phyloP scores from a whole-genome alignment of 2,329 filamentous ascomycete species.

The Diaporthe citrichinensis region DNA sequence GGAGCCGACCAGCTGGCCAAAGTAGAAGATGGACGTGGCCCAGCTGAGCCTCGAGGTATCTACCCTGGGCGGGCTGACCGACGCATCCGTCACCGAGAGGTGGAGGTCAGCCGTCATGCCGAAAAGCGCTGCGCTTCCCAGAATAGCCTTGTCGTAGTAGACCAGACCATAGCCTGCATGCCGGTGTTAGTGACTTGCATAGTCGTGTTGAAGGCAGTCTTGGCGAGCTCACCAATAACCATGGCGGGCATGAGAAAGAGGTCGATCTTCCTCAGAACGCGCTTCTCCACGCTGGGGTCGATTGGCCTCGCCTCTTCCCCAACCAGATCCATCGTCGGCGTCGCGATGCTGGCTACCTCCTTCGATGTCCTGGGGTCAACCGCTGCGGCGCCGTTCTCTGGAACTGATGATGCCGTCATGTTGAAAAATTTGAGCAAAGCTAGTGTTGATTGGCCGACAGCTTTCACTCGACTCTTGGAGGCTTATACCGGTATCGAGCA shows the following conservation, averaged over 20 bases:
- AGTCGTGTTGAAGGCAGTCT: not conserved
- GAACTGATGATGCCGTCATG: conserved; percentile 19
- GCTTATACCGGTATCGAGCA: no score
- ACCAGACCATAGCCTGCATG: conserved; percentile 71
- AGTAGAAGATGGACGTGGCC: conserved; percentile 86
- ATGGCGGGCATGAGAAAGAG: conserved; percentile 70
- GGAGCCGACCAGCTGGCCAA: conserved; percentile 81
- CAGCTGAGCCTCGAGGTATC: conserved; percentile 79
- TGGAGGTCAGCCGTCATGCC: conserved; percentile 80
- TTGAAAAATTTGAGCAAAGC: conserved; percentile 15
- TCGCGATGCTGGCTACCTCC: not conserved
- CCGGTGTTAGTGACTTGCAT: not conserved
- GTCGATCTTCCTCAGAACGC: conserved; percentile 70
- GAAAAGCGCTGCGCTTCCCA: conserved; percentile 80
- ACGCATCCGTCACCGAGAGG: conserved; percentile 68
- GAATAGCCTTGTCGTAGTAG: conserved; percentile 82
- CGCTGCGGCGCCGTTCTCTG: not conserved
- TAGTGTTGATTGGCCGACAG: not conserved
- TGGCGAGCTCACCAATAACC: conserved; percentile 58
- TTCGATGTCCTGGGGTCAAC: not conserved
- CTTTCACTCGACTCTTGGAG: not conserved
- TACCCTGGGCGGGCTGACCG: conserved; percentile 10
- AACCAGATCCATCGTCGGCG: conserved; percentile 67
- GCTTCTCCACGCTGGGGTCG: conserved; percentile 61
- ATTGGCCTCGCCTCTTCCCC: conserved; percentile 68